Evolutionary conservation across 345 rosid genomes (phyloP).

Genomic region (Syzygium jambos): DNA sequence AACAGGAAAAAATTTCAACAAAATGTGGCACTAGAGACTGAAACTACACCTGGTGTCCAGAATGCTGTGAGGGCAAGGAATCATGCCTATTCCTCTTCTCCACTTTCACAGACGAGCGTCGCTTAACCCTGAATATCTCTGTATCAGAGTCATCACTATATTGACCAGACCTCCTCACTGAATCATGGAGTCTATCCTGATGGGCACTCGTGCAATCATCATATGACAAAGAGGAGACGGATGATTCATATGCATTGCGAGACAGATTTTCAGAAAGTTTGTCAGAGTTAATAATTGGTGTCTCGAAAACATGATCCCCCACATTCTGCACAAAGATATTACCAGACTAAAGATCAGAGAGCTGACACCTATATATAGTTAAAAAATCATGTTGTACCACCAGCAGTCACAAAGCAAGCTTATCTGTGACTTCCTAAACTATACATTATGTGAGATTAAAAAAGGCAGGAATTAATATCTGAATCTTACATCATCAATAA

Average conservation of each 20-base stretch:
- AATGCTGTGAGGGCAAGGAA: conserved; percentile 24
- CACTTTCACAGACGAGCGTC: conserved; percentile 60
- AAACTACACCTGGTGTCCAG: conserved; percentile 54
- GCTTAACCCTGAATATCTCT: conserved; percentile 83
- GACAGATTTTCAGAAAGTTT: conserved; percentile 27
- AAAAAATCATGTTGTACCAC: not conserved
- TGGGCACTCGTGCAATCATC: conserved; percentile 20
- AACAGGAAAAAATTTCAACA: not conserved
- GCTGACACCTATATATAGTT: not conserved
- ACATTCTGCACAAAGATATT: conserved; percentile 27
- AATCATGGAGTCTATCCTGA: conserved; percentile 11
- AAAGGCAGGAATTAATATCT: not conserved
- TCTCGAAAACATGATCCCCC: conserved; percentile 20
- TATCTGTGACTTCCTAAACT: not conserved
- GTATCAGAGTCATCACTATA: conserved; percentile 82
- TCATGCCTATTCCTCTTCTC: conserved; percentile 46
- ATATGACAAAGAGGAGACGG: conserved; percentile 20
- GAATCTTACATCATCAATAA: conserved; percentile 44
- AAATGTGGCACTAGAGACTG: not conserved
- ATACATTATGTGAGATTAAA: not conserved
- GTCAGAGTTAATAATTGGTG: conserved; percentile 24
- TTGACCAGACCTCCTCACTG: conserved; percentile 28
- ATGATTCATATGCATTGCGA: conserved; percentile 16
- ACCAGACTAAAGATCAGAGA: not conserved
- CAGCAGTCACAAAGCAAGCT: not conserved